A percentile compares a stretch with the other conserved stretches of the same genome.
Evolutionary conservation across 2,329 filamentous ascomycete species (phyloP).

Genomic region (Colletotrichum musae): DNA sequence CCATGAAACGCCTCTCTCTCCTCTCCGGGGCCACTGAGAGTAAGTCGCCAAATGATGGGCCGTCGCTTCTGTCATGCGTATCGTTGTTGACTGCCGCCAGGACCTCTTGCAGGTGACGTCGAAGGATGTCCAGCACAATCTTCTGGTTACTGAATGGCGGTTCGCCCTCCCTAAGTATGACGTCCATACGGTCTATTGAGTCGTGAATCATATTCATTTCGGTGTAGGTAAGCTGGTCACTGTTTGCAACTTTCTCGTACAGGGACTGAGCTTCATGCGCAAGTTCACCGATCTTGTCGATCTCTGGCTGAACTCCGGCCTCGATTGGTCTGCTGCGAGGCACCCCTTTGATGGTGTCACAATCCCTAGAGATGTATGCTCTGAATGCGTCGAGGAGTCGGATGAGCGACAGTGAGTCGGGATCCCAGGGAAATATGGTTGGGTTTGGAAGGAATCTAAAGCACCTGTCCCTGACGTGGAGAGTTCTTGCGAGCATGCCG

Average conservation of each 20-base stretch:
- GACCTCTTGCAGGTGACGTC: slow-evolving; percentile 65
- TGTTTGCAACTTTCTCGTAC: background rate
- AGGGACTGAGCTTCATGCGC: background rate
- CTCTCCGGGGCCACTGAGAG: slow-evolving; percentile 5
- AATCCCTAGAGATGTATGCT: no score
- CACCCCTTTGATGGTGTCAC: no score
- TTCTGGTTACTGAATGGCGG: slow-evolving; percentile 31
- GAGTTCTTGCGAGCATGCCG: slow-evolving; percentile 55
- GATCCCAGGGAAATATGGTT: slow-evolving; percentile 68
- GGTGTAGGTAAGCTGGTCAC: background rate
- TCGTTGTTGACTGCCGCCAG: slow-evolving; percentile 60
- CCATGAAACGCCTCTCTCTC: slow-evolving; percentile 32
- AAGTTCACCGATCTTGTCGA: no score
- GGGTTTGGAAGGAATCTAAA: slow-evolving; percentile 61
- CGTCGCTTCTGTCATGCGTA: background rate
- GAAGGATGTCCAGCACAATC: slow-evolving; percentile 61
- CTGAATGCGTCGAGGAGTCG: slow-evolving; percentile 58
- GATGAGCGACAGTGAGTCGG: slow-evolving; percentile 60
- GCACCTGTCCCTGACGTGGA: slow-evolving; percentile 52
- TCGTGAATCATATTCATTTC: slow-evolving; percentile 1
- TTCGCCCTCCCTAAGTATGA: slow-evolving; percentile 44
- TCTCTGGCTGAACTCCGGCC: no score
- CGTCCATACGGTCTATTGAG: slow-evolving; percentile 21
- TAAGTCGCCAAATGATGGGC: background rate
- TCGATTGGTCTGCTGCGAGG: background rate